These are phyloP conservation scores for Zizania latifolia DNA, from an alignment of 176 grass and related monocot genomes.

Conservation along the genomic window DNA sequence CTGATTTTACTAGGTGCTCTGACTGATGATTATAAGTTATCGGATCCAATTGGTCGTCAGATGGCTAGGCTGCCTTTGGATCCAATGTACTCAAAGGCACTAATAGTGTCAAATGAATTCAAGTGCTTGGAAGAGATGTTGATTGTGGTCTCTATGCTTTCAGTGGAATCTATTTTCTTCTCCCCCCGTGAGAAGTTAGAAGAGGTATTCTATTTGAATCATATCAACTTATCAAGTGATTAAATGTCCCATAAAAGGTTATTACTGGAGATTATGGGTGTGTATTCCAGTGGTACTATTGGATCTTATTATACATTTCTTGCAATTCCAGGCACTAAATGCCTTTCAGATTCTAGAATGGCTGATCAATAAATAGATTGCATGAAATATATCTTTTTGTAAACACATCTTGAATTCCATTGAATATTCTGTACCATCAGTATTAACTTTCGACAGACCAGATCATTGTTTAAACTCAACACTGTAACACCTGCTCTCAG, in stretches of 20 bases:
- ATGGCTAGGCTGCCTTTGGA: slow-evolving; percentile 95
- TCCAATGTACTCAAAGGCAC: slow-evolving; percentile 88
- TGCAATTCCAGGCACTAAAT: not conserved
- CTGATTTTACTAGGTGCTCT: slow-evolving; percentile 74
- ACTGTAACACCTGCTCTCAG: not conserved
- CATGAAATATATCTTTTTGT: not conserved
- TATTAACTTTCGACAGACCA: not conserved
- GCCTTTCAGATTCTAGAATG: not conserved
- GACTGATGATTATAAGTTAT: slow-evolving; percentile 81
- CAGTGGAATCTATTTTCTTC: slow-evolving; percentile 94
- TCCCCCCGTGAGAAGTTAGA: slow-evolving; percentile 79
- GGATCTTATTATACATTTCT: not conserved
- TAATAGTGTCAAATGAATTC: slow-evolving; percentile 70
- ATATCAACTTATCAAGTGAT: not conserved
- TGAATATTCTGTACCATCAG: not conserved
- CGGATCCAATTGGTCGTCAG: slow-evolving; percentile 71
- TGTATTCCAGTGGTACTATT: not conserved
- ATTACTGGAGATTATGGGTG: not conserved
- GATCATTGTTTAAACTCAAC: not conserved
- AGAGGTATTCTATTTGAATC: slow-evolving; percentile 54
- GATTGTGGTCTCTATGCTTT: slow-evolving; percentile 96
- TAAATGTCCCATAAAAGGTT: not conserved
- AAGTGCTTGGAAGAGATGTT: slow-evolving; percentile 99
- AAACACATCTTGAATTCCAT: not conserved
- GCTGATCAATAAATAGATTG: not conserved